Evolutionary conservation across 805 yeast species (phyloP), one percentile per base, ranked within the genome.

Genomic region (Hanseniaspora meyeri): DNA sequence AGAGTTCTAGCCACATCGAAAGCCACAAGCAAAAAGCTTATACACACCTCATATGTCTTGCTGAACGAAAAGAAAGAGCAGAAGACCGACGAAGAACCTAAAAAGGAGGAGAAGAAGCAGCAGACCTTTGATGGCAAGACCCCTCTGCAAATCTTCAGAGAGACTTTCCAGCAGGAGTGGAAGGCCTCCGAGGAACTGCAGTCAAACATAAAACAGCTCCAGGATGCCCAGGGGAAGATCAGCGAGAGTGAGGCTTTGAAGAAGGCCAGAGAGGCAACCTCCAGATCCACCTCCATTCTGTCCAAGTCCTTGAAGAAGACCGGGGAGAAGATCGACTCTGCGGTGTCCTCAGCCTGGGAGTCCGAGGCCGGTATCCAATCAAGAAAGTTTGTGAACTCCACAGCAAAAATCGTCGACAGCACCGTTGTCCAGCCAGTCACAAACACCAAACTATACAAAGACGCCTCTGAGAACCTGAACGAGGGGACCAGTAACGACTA

Each of bases 161-260:
- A 93, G 60, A 91, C 97, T 0, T 93, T 93, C 74, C 83, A 79
- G 66, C 76, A 77, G 58, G 99, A 93, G 72, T 90, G 96, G 83
- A 82, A 85, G 68, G 91, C 93, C 69, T 83, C 89, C 51, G 78
- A 79, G 65, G 97, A 93, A 68, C 77, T 93, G 59, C 95, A 90
- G 66, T 89, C 87, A 57, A 88, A 89, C 64, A 88, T 93, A 66
- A 93, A 91, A 70, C 95, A 96, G 16, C 77, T 93, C 56, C 95
- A 88, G 68, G 96, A 90, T 71, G 97, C 95, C 62, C 87, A 97
- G 3, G 97, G 96, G 43, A 81, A 89, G 64, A 78, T 93, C 68
- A 87, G 95, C 36, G 97, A 93, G 63, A 83, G 93, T 51, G 96
- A 89, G 55, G 95, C 97, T 2, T 90, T 87, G 73, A 87, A 84